Evolutionary conservation across 2,329 filamentous ascomycete species (phyloP).

Genomic region (Sarocladiaceae sp.): DNA sequence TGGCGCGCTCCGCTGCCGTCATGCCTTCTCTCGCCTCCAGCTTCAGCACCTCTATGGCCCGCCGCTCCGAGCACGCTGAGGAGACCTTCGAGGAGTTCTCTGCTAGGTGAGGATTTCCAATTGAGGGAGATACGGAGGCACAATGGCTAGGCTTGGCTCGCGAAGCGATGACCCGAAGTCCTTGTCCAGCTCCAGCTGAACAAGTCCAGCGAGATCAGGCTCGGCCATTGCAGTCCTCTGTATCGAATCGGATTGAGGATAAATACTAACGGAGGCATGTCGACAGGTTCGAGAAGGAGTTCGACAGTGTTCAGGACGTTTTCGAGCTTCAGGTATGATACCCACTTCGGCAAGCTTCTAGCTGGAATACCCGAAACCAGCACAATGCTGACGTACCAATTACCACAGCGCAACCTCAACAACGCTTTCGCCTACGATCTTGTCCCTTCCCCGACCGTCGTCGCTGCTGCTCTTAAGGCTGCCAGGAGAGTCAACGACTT

Average conservation of each 20-base stretch:
- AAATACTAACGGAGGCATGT: slow-evolving; percentile 23
- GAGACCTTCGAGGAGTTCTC: slow-evolving; percentile 99
- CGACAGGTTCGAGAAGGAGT: slow-evolving; percentile 97
- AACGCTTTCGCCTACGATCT: slow-evolving; percentile 99
- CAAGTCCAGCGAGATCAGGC: background rate
- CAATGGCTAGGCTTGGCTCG: background rate
- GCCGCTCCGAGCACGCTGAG: slow-evolving; percentile 67
- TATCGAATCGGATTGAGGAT: slow-evolving; percentile 8
- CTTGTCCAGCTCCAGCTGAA: background rate
- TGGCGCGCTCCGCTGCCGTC: slow-evolving; percentile 48
- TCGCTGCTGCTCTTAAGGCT: slow-evolving; percentile 87
- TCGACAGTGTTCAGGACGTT: slow-evolving; percentile 94
- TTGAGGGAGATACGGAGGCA: background rate
- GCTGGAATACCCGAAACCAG: slow-evolving; percentile 1
- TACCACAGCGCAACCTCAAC: slow-evolving; percentile 78
- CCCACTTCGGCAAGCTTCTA: slow-evolving; percentile 13
- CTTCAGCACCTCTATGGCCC: slow-evolving; percentile 61
- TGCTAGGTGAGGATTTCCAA: slow-evolving; percentile 67
- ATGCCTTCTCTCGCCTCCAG: slow-evolving; percentile 44
- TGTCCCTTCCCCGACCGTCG: slow-evolving; percentile 87
- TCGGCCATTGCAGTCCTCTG: background rate
- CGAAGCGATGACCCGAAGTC: background rate
- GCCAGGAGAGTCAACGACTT: slow-evolving; percentile 97
- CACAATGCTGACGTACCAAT: slow-evolving; percentile 6
- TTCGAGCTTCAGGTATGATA: slow-evolving; percentile 94